Evolutionary conservation across 495 filamentous ascomycete genomes (phyloP).

Genomic region (Aeminium ludgeri): DNA sequence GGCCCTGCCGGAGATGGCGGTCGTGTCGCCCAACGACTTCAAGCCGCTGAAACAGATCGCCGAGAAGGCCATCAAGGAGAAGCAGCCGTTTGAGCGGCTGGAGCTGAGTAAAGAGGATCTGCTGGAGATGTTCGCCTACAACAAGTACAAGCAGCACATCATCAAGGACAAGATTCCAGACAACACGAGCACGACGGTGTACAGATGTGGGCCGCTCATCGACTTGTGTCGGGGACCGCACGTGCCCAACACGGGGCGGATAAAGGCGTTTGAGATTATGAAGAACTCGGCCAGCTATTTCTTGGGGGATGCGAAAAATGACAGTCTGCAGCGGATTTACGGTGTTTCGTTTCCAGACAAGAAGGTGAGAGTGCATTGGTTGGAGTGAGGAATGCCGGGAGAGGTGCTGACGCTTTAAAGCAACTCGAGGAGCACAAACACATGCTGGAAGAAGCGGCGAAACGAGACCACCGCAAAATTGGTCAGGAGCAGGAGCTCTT

Average conservation of each 20-base stretch:
- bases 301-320: constrained; percentile 80
- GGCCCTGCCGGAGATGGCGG: constrained; percentile 57
- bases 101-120: constrained; percentile 77
- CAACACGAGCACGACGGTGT: constrained; percentile 81
- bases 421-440: constrained; percentile 75
- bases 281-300: constrained; percentile 95
- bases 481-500: constrained; percentile 92
- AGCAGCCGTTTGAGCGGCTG: constrained; percentile 85
- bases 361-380: constrained; percentile 31
- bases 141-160: constrained; percentile 90
- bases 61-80: constrained; percentile 74
- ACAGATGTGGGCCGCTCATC: constrained; percentile 66
- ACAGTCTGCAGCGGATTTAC: constrained; percentile 88
- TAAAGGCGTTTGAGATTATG: constrained; percentile 88
- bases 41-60: constrained; percentile 61
- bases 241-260: constrained; percentile 78
- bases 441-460: constrained; percentile 87
- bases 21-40: constrained; percentile 61
- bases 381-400: background rate
- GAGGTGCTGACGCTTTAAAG: constrained; percentile 9
- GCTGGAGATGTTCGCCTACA: constrained; percentile 89
- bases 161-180: constrained; percentile 84
- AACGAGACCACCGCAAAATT: constrained; percentile 81
- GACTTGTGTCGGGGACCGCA: constrained; percentile 71
- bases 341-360: constrained; percentile 96